Evolutionary conservation across 2,329 filamentous ascomycete genomes (phyloP).

Genomic region (Phoma herbarum): DNA sequence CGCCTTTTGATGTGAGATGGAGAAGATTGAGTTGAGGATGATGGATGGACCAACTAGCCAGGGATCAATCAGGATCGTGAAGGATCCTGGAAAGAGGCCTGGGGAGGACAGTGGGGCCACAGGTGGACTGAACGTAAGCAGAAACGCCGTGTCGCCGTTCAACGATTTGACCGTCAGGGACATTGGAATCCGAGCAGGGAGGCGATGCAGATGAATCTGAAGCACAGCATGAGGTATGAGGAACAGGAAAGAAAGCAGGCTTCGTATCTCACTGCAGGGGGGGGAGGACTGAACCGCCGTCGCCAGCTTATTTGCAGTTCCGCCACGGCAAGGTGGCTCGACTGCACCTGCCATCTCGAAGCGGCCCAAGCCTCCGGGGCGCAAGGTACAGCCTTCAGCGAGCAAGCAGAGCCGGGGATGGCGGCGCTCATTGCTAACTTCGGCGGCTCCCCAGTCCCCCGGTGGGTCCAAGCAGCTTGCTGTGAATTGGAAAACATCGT

Average conservation of each 20-base stretch:
- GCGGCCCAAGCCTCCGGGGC: neutral
- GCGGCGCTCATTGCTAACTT: neutral
- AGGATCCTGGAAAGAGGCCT: constrained; percentile 56
- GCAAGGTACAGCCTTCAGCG: constrained; percentile 13
- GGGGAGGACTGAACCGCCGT: constrained; percentile 8
- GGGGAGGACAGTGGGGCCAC: constrained; percentile 53
- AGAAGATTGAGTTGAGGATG: constrained; percentile 69
- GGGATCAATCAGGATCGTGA: constrained; percentile 75
- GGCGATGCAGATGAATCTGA: neutral
- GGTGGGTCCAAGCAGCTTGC: neutral
- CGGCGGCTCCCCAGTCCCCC: neutral
- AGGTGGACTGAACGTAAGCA: constrained; percentile 68
- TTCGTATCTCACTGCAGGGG: constrained; percentile 7
- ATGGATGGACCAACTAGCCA: constrained; percentile 71
- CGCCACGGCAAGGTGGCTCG: constrained; percentile 14
- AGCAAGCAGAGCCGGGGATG: constrained; percentile 14
- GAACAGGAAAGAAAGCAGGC: constrained; percentile 16
- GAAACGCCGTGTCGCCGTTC: constrained; percentile 71
- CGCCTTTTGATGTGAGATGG: constrained; percentile 64
- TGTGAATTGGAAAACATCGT: neutral
- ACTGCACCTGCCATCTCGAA: constrained; percentile 10
- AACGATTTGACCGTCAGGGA: constrained; percentile 70
- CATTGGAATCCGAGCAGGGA: constrained; percentile 56
- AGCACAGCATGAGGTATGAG: constrained; percentile 9
- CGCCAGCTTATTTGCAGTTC: constrained; percentile 16